Conservation (phyloP, 2,329 filamentous ascomycete genomes). For the Aspergillus fumigatus region DNA sequence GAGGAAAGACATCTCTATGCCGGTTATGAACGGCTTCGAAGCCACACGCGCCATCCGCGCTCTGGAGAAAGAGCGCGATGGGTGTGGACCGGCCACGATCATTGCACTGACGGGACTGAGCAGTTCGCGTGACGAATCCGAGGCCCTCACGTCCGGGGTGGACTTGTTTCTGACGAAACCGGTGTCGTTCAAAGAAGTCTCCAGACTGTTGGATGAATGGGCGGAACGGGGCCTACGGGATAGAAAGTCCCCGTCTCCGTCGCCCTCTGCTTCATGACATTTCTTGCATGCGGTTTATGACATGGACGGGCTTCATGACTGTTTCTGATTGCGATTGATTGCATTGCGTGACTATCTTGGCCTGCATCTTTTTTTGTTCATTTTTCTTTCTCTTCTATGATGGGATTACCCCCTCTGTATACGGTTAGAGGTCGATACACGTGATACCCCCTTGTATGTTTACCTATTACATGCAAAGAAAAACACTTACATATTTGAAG, state of each 20-base stretch:
- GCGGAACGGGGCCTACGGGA: constrained; percentile 10
- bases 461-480: neutral
- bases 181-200: constrained; percentile 42
- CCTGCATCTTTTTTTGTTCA: neutral
- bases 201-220: constrained; percentile 35
- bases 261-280: neutral
- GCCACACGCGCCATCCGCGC: constrained; percentile 44
- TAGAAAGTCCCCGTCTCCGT: neutral
- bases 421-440: neutral
- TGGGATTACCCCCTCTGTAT: neutral
- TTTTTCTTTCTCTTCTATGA: neutral
- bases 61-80: constrained; percentile 34
- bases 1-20: constrained; percentile 42
- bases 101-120: constrained; percentile 45
- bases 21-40: constrained; percentile 46
- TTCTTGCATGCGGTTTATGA: neutral
- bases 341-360: neutral
- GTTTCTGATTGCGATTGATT: neutral
- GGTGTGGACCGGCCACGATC: constrained; percentile 33
- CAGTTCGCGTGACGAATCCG: constrained; percentile 40
- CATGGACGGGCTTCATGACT: neutral
- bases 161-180: constrained; percentile 47
- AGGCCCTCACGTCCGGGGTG: constrained; percentile 41
- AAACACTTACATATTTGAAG: neutral
- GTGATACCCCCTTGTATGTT: neutral